Conservation (phyloP, 257 asterid genomes). For the Handroanthus guayacan region DNA sequence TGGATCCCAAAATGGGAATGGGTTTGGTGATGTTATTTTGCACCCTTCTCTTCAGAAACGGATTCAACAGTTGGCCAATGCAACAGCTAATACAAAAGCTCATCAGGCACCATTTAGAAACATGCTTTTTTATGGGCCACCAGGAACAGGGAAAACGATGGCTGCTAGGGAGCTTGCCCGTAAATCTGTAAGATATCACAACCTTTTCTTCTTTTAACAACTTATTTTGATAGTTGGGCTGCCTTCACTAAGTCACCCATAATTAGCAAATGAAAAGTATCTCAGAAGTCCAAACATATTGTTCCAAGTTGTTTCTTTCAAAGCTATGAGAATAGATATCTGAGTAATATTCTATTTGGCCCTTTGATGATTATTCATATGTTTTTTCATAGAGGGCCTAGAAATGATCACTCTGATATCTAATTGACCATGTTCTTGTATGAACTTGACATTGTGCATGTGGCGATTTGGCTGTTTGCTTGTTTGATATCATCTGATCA, state of each 20-base stretch:
- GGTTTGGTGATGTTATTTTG: slow-evolving; percentile 88
- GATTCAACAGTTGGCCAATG: slow-evolving; percentile 80
- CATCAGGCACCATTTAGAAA: slow-evolving; percentile 98
- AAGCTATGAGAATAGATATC: not conserved
- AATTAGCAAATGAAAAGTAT: slow-evolving; percentile 1
- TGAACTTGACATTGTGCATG: not conserved
- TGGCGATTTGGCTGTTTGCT: not conserved
- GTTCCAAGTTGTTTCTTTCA: not conserved
- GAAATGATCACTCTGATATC: not conserved
- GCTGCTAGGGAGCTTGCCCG: slow-evolving; percentile 99
- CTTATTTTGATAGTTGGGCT: slow-evolving; percentile 18
- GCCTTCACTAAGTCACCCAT: not conserved
- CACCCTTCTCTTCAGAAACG: slow-evolving; percentile 93
- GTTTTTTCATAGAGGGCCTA: not conserved
- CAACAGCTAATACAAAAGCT: slow-evolving; percentile 91
- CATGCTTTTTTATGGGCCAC: slow-evolving; percentile 97
- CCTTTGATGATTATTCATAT: not conserved
- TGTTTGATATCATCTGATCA: slow-evolving; percentile 12
- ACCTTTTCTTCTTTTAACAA: slow-evolving; percentile 25
- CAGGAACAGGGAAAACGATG: slow-evolving; percentile 99
- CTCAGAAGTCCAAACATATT: not conserved
- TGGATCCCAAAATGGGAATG: slow-evolving; percentile 56
- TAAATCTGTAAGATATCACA: slow-evolving; percentile 74
- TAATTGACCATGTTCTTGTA: not conserved
- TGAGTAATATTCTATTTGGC: not conserved